Evolutionary conservation across 371 early-diverging fungal genomes (phyloP), one percentile per base, ranked within the genome.

Genomic region (Mortierella sp.): DNA sequence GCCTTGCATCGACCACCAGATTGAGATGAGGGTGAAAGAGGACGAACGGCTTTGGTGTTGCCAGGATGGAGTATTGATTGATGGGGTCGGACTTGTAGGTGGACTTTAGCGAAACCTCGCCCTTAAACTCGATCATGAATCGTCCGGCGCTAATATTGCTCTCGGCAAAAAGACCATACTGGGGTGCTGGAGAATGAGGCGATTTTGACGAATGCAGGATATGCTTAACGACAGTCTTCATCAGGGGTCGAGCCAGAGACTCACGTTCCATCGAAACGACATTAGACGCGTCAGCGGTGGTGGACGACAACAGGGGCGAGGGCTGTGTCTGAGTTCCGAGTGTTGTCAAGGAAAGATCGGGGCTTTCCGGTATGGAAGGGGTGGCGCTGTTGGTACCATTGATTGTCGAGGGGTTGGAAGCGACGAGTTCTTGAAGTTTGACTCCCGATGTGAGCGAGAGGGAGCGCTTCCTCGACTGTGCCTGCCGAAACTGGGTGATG

Each of bases 1-100:
- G 85, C 41, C 97, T 92, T 63, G 96, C 94, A 83, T 97, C 97
- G 2, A 97, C 93, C 49, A 90, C 93, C 5, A 95, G 89, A 68
- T 95, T 91, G n/a, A 95, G 71, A 6, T 92, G 90, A 0, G 94
- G 95, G 78, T 96, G 94, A 72, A 95, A 92, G 44, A 94, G 93
- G 2, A 97, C 94, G 86, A 93, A 93, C 1, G 95, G 93, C 32
- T 93, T 89, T 0, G 93, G 89, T 0, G 93, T 93, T 3, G 93
- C 93, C 41, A 95, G 75, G 16, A 92, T 78, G 21, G 88, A 83
- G 81, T 93, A 95, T 55, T 92, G 85, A 82, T 95, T 94, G 55
- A 88, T 90, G 4, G 91, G 88, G 49, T 94, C 91, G 32, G 87
- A 86, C 78, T 91, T 94, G 87, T 94, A 95, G 35, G 88, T 89